These are phyloP conservation scores for Trichosporon sp. DNA, from an alignment of 1,284 basidiomycete species.

Conservation along the genomic window DNA sequence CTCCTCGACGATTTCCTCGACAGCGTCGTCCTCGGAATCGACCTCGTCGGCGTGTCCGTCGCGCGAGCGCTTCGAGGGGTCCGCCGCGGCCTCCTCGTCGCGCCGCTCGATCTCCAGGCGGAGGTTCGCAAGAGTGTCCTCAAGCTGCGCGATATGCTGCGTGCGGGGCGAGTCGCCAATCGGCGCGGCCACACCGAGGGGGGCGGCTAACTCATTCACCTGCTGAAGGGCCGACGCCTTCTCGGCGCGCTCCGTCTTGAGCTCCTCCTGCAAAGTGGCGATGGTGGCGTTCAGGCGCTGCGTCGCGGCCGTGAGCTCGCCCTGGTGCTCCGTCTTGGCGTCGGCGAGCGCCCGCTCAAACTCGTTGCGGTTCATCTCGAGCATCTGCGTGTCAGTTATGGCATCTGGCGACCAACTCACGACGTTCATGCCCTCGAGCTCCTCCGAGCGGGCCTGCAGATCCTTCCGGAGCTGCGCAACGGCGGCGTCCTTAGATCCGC, in stretches of 20 bases:
- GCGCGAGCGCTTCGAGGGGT: background rate
- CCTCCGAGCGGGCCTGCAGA: slow-evolving; percentile 37
- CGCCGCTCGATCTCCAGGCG: slow-evolving; percentile 12
- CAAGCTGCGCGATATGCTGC: slow-evolving; percentile 14
- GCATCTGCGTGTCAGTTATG: slow-evolving; percentile 27
- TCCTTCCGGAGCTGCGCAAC: slow-evolving; percentile 21
- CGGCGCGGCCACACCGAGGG: background rate
- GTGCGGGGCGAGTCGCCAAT: slow-evolving; percentile 5
- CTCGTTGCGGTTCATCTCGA: slow-evolving; percentile 43
- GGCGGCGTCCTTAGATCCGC: slow-evolving; percentile 5
- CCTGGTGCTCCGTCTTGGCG: slow-evolving; percentile 9
- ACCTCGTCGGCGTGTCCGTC: background rate
- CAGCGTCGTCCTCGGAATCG: background rate
- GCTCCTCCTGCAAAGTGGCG: slow-evolving; percentile 58
- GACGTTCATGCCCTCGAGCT: slow-evolving; percentile 35
- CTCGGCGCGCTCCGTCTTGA: slow-evolving; percentile 9
- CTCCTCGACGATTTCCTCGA: background rate
- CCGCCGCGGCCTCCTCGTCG: slow-evolving; percentile 7
- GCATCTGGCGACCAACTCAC: slow-evolving; percentile 18
- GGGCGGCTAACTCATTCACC: slow-evolving; percentile 3
- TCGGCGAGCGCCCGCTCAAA: slow-evolving; percentile 28
- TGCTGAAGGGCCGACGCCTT: slow-evolving; percentile 11
- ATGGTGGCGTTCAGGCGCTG: background rate
- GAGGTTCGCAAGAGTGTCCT: slow-evolving; percentile 12
- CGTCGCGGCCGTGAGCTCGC: background rate